Conservation (phyloP, 179 eudicot species). For the Camellia oleifera region DNA sequence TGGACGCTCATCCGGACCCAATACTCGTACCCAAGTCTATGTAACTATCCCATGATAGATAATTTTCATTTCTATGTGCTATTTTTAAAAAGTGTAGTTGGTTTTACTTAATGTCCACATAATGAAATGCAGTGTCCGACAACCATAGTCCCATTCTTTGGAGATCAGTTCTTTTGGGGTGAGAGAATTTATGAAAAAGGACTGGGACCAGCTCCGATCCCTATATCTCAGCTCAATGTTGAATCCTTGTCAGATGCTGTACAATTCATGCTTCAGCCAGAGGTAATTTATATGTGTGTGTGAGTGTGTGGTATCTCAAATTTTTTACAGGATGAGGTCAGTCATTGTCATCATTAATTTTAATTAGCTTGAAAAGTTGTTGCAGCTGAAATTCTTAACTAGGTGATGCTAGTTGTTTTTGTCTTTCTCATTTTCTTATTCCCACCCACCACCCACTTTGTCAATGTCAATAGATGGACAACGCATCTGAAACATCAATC, state of each 20-base stretch:
- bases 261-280: slow-evolving; percentile 75
- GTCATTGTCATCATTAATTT: neutral
- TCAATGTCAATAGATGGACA: neutral
- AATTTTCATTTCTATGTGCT: neutral
- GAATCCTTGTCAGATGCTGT: slow-evolving; percentile 78
- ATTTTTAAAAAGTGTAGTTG: neutral
- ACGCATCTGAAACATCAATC: neutral
- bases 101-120: slow-evolving; percentile 1
- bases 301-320: neutral
- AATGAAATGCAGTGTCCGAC: slow-evolving; percentile 78
- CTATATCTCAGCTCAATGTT: slow-evolving; percentile 60
- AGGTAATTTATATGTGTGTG: slow-evolving; percentile 41
- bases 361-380: slow-evolving; percentile 1
- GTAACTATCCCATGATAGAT: neutral
- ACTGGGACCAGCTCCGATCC: slow-evolving; percentile 87
- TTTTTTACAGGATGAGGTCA: neutral
- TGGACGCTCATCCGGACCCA: too few species aligned
- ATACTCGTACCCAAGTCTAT: too few species aligned
- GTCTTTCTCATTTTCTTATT: neutral
- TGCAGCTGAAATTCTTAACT: neutral
- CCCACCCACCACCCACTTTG: neutral
- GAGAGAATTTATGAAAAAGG: slow-evolving; percentile 72
- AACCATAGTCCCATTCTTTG: slow-evolving; percentile 85
- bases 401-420: neutral
- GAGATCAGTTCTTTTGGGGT: slow-evolving; percentile 98